Percentiles rank a stretch among this genome's conserved stretches.
Evolutionary conservation across 1,139 yeast species (phyloP).

Genomic region (Sugiyamaella pinicola): DNA sequence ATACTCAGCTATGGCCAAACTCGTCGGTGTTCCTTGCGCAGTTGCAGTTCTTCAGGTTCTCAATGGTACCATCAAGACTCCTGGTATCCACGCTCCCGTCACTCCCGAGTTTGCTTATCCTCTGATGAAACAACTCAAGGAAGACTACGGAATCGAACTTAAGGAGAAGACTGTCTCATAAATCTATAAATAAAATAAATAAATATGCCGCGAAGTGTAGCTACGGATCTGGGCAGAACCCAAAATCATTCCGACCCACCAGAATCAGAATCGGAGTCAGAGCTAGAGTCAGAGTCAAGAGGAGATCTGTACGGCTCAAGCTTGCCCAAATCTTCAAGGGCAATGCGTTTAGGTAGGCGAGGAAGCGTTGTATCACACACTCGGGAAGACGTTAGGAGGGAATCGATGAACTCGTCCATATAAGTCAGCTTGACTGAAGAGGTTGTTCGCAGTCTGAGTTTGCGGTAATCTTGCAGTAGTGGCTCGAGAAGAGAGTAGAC

Average conservation of each 20-base stretch:
- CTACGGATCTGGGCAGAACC: too few relatives aligned
- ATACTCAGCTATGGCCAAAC: constrained; percentile 97
- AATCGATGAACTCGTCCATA: constrained; percentile 66
- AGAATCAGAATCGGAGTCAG: neutral
- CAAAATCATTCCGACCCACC: neutral
- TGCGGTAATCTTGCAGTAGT: constrained; percentile 56
- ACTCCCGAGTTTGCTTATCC: constrained; percentile 87
- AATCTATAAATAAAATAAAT: constrained; percentile 8
- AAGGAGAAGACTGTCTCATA: constrained; percentile 65
- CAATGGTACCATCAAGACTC: constrained; percentile 73
- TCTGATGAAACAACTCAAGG: constrained; percentile 87
- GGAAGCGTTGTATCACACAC: constrained; percentile 66
- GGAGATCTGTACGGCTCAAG: constrained; percentile 44
- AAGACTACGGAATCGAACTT: constrained; percentile 82
- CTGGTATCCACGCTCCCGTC: constrained; percentile 94
- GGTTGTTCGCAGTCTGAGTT: constrained; percentile 45
- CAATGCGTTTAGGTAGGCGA: constrained; percentile 50
- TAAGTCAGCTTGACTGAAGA: constrained; percentile 44
- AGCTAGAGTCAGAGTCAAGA: constrained; percentile 36
- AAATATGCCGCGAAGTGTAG: constrained; percentile 1
- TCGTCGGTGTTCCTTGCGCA: constrained; percentile 98
- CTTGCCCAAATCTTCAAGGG: constrained; percentile 45
- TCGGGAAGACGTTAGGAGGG: constrained; percentile 51
- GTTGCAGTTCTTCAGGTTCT: constrained; percentile 89
- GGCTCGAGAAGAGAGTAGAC: constrained; percentile 57